Conservation (phyloP, 2,329 filamentous ascomycete species). For the Exophiala phaeomuriformis region DNA sequence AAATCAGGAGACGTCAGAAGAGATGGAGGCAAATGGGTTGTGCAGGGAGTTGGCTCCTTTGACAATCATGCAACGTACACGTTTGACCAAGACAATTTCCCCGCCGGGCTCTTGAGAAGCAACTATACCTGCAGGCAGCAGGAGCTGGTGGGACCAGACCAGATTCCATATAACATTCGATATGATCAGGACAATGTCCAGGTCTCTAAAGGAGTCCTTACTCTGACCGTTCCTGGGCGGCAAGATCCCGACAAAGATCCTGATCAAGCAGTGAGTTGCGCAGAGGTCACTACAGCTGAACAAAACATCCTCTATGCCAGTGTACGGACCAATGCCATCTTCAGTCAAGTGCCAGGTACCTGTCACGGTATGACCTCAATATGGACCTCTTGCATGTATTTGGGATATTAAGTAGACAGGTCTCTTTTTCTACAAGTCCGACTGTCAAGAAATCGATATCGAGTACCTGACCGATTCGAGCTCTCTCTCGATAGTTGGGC, state of each 20-base stretch:
- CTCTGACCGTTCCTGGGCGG: constrained; percentile 20
- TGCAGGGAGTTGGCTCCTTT: constrained; percentile 21
- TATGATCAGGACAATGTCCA: constrained; percentile 22
- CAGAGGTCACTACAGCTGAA: constrained; percentile 19
- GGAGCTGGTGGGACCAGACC: neutral
- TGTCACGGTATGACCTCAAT: constrained; percentile 19
- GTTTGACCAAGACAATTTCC: constrained; percentile 14
- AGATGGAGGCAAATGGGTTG: constrained; percentile 14
- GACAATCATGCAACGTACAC: constrained; percentile 18
- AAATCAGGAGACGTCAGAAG: constrained; percentile 1
- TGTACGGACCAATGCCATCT: constrained; percentile 23
- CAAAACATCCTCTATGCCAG: constrained; percentile 24
- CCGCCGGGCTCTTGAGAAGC: constrained; percentile 19
- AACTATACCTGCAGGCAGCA: constrained; percentile 10
- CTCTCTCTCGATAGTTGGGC: constrained; percentile 20
- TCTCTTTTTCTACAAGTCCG: constrained; percentile 24
- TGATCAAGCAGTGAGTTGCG: constrained; percentile 17
- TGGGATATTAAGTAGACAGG: constrained; percentile 4
- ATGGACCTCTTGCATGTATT: neutral
- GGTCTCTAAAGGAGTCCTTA: constrained; percentile 14
- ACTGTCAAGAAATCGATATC: constrained; percentile 24
- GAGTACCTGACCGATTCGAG: constrained; percentile 25
- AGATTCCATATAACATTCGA: constrained; percentile 16
- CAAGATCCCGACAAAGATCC: constrained; percentile 8
- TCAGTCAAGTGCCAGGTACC: constrained; percentile 24